Percentiles rank a stretch among this genome's conserved stretches.
Evolutionary conservation across 2,329 filamentous ascomycete genomes (phyloP).

Genomic region (Aaosphaeria pasadenensis): DNA sequence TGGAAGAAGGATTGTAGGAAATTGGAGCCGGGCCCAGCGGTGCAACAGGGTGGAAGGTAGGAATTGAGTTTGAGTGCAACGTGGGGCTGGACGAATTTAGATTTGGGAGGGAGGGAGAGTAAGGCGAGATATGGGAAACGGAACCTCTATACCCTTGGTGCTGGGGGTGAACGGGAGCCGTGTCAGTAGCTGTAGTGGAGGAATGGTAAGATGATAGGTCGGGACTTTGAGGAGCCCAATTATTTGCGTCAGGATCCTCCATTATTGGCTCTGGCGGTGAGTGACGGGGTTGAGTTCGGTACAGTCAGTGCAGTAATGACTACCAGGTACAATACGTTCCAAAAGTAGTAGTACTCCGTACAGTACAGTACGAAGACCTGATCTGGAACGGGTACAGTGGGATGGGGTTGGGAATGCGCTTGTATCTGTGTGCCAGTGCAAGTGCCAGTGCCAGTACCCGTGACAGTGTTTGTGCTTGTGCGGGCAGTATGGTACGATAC

Average conservation of each 20-base stretch:
- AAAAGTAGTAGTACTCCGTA: too few species aligned
- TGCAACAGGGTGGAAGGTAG: background rate
- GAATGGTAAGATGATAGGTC: conserved; percentile 49
- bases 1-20: conserved; percentile 2
- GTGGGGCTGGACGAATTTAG: conserved; percentile 14
- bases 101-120: conserved; percentile 9
- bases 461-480: background rate
- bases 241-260: conserved; percentile 19
- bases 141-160: conserved; percentile 36
- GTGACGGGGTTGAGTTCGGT: background rate
- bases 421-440: background rate
- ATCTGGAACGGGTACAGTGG: background rate
- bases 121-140: conserved; percentile 26
- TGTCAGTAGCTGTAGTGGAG: conserved; percentile 27
- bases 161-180: conserved; percentile 33
- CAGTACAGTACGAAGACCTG: too few species aligned
- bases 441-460: too few species aligned
- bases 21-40: conserved; percentile 7
- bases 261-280: conserved; percentile 18
- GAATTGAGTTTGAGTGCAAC: conserved; percentile 10
- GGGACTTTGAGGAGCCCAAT: conserved; percentile 43
- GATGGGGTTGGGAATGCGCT: background rate
- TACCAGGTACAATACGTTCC: too few species aligned
- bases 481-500: too few species aligned
- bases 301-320: too few species aligned